Base-by-base conservation (phyloP, 2,329 filamentous ascomycete species). In the Penicillium sp. region DNA sequence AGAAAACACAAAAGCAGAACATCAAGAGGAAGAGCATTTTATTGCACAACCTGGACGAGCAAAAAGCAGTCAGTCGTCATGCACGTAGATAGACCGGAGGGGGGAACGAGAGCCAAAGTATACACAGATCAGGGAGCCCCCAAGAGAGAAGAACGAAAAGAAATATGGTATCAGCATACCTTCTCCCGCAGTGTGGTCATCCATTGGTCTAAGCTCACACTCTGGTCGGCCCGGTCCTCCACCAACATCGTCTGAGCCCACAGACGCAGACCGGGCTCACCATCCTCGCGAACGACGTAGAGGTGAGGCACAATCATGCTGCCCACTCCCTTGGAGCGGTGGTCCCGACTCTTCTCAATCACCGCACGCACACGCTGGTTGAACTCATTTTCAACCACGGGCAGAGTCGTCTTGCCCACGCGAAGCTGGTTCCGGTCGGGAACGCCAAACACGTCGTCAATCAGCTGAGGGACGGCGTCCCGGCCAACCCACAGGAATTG, bases 401-500 rank as follows among this genome's bases (percentile, higher is more conserved):
- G 90, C 54, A 98, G 71, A 4, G 83, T 82, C 25, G 85, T 85
- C 78, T 98, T 98, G 68, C 93, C 93, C 54, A 96, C 88, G 57
- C 89, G 90, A 52, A 98, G 76, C 64, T 89, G 85, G 35, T 83
- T 84, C 64, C 87, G 84, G 70, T 96, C 90, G 39, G 85, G 78
- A 9, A 93, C 78, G 25, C 90, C 91, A 66, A 98, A 98, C 5
- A 97, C 91, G 61, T 98, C 93, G 45, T 79, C 72, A 36, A 97
- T 76, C 29, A 98, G 79, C 64, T 95, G 89, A 1, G 90, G 89
- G 27, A 98, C 89, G 1, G 91, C 86, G 58, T 98, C 91, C 33
- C 90, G 84, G 11, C 93, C 93, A 18, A 97, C 80, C 93, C 93
- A 98, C 41, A 98, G 73, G 78, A 98, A 98, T 67, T 98, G 93